Percentiles rank a stretch among this genome's conserved stretches.
phyloP scores from a whole-genome alignment of 768 basidiomycete species.

The Leccinum incarnatum region DNA sequence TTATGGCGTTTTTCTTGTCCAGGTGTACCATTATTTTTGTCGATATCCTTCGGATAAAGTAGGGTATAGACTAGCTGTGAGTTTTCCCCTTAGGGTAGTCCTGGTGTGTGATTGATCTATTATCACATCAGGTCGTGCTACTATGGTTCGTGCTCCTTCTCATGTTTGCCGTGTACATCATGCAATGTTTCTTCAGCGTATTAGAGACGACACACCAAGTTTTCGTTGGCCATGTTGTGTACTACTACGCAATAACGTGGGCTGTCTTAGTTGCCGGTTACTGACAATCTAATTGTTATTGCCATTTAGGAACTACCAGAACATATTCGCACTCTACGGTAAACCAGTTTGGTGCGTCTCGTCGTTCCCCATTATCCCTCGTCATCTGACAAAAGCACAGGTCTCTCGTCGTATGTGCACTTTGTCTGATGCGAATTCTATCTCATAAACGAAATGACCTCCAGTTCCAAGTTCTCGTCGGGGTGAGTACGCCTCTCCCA shows the following conservation, averaged over 20 bases:
- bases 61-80: conserved; percentile 21
- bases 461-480: conserved; percentile 46
- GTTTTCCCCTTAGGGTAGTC: conserved; percentile 21
- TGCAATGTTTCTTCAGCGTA: conserved; percentile 31
- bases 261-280: conserved; percentile 17
- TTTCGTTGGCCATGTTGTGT: conserved; percentile 51
- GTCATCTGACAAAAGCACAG: conserved; percentile 32
- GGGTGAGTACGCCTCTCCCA: conserved; percentile 23
- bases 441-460: neutral
- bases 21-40: neutral
- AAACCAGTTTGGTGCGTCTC: conserved; percentile 45
- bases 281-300: conserved; percentile 5
- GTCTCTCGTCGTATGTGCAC: conserved; percentile 46
- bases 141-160: conserved; percentile 29
- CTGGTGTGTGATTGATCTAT: neutral
- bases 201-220: conserved; percentile 48
- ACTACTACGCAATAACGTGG: conserved; percentile 54
- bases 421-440: conserved; percentile 5
- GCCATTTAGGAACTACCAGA: conserved; percentile 38
- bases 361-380: neutral
- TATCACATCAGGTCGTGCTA: conserved; percentile 27
- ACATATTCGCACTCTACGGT: conserved; percentile 35
- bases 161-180: neutral
- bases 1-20: conserved; percentile 45
- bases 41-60: neutral